A percentile compares a stretch with the other conserved stretches of the same genome.
phyloP scores from a whole-genome alignment of 148 eudicot species.

The Camellia lanceoleosa region DNA sequence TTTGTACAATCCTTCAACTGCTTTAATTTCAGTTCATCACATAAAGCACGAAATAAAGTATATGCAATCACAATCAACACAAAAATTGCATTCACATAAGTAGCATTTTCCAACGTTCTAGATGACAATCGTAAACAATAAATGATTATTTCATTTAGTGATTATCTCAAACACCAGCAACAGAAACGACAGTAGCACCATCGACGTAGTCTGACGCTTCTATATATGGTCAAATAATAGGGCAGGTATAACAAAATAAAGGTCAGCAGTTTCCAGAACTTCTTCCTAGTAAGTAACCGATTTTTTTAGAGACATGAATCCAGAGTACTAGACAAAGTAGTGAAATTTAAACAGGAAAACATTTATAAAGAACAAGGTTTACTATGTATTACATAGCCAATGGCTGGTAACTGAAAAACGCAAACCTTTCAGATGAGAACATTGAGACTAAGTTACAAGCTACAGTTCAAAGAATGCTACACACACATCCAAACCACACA shows the following conservation, averaged over 20 bases:
- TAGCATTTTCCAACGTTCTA: conserved; percentile 7
- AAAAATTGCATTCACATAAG: background rate
- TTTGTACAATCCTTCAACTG: background rate
- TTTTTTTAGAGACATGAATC: background rate
- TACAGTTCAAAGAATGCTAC: conserved; percentile 27
- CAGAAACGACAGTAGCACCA: background rate
- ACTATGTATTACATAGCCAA: background rate
- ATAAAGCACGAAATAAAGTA: background rate
- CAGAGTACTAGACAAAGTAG: background rate
- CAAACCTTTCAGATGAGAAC: conserved; percentile 7
- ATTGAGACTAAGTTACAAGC: conserved; percentile 16
- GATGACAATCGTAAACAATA: background rate
- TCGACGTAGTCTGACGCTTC: background rate
- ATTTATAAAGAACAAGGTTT: background rate
- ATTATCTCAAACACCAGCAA: background rate
- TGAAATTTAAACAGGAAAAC: background rate
- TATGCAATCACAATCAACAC: background rate
- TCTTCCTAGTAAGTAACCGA: background rate
- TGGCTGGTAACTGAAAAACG: background rate
- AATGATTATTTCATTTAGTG: no score
- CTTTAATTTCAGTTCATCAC: conserved; percentile 4
- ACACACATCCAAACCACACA: conserved; percentile 34
- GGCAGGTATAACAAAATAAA: background rate
- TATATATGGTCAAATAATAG: background rate
- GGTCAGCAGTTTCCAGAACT: no score